Evolutionary conservation across 495 filamentous ascomycete species (phyloP).

Genomic region (Penicillium egyptiacum): DNA sequence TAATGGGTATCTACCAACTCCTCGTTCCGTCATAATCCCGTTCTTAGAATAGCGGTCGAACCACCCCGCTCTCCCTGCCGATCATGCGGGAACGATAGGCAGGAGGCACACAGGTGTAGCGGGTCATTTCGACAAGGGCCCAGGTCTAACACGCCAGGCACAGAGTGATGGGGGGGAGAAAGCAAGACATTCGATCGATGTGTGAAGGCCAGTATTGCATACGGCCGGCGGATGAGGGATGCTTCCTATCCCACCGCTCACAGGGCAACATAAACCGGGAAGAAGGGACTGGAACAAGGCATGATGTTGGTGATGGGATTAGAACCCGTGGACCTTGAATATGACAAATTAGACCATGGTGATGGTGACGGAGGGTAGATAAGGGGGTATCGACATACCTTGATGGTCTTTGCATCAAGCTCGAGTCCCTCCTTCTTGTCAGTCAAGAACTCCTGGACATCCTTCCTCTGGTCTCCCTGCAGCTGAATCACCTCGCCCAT

Average conservation of each 20-base stretch:
- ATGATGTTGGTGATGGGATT: constrained; percentile 42
- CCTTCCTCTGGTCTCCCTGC: constrained; percentile 97
- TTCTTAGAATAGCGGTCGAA: constrained; percentile 36
- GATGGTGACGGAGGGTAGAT: not conserved
- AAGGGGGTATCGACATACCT: constrained; percentile 53
- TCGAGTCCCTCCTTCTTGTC: constrained; percentile 91
- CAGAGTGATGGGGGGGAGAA: constrained; percentile 29
- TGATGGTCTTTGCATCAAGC: constrained; percentile 95
- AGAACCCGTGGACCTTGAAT: constrained; percentile 58
- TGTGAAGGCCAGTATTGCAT: constrained; percentile 24
- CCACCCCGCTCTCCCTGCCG: constrained; percentile 26
- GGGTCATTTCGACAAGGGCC: constrained; percentile 37
- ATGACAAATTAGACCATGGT: constrained; percentile 9
- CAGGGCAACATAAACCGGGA: constrained; percentile 43
- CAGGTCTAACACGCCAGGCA: constrained; percentile 40
- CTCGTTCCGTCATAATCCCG: constrained; percentile 50
- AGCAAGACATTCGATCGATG: constrained; percentile 30
- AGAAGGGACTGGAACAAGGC: constrained; percentile 47
- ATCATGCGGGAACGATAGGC: constrained; percentile 21
- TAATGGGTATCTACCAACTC: constrained; percentile 54
- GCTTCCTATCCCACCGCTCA: constrained; percentile 41
- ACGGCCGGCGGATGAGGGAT: constrained; percentile 29
- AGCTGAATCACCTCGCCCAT: constrained; percentile 99
- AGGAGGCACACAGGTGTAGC: constrained; percentile 26
- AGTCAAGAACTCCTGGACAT: constrained; percentile 95